Conservation (phyloP, 2,329 filamentous ascomycete species). For the Fusarium paranaense region DNA sequence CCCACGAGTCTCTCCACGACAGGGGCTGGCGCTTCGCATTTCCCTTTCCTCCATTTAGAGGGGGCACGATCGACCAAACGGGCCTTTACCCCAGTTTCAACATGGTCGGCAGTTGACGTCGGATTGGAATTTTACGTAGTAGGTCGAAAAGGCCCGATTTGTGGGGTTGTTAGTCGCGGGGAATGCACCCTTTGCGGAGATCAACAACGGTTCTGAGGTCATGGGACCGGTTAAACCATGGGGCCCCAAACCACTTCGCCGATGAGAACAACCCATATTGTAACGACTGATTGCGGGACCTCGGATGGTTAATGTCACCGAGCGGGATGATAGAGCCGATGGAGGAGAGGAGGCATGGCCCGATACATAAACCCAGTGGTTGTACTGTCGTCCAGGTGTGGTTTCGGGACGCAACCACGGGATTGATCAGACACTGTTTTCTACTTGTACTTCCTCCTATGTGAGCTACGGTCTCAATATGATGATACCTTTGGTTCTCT, state of each 20-base stretch:
- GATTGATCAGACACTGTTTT: neutral
- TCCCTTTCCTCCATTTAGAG: neutral
- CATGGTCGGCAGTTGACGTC: neutral
- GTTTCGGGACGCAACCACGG: neutral
- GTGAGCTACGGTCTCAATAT: neutral
- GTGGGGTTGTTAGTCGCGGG: neutral
- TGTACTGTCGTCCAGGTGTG: neutral
- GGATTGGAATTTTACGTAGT: neutral
- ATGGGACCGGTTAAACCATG: neutral
- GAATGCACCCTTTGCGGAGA: neutral
- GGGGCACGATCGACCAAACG: neutral
- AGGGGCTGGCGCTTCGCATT: neutral
- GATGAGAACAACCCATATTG: neutral
- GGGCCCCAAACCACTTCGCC: neutral
- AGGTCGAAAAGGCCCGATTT: neutral
- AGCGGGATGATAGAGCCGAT: neutral
- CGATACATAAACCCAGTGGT: neutral
- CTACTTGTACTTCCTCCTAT: neutral
- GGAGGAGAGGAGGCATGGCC: neutral
- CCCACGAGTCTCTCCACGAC: neutral
- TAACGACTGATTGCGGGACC: neutral
- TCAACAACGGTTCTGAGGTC: neutral
- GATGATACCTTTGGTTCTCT: neutral
- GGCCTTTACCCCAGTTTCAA: neutral
- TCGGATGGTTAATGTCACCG: neutral